Percentiles rank a stretch among this genome's conserved stretches.
Conservation (phyloP, 2,329 filamentous ascomycete genomes). For the Epichloe sibirici region DNA sequence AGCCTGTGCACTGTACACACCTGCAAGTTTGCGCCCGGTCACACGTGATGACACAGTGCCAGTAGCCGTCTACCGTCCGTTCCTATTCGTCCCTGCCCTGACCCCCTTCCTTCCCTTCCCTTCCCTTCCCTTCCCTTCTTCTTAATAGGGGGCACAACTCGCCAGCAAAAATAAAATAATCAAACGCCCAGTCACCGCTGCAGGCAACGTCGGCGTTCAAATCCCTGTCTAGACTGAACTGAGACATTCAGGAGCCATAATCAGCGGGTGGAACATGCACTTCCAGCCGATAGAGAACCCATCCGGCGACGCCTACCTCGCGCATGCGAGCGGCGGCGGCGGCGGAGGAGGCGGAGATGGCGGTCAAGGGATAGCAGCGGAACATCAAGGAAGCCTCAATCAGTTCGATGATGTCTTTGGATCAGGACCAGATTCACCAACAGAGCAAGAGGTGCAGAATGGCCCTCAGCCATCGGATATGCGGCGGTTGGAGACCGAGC, state of each 20-base stretch:
- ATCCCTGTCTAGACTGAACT: background rate
- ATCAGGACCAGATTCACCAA: slow-evolving; percentile 13
- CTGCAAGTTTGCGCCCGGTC: background rate
- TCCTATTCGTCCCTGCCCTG: background rate
- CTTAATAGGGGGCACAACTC: background rate
- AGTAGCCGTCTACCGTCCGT: background rate
- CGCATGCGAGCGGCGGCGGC: slow-evolving; percentile 3
- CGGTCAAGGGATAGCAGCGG: slow-evolving; percentile 5
- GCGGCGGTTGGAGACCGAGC: slow-evolving; percentile 59
- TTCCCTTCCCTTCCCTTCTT: background rate
- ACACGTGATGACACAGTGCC: background rate
- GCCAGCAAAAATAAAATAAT: background rate
- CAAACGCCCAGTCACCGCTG: background rate
- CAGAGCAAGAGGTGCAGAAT: slow-evolving; percentile 7
- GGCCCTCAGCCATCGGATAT: slow-evolving; percentile 49
- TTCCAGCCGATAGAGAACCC: slow-evolving; percentile 20
- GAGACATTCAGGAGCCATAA: background rate
- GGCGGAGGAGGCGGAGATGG: background rate
- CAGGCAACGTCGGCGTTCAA: slow-evolving; percentile 28
- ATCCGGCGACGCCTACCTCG: slow-evolving; percentile 16
- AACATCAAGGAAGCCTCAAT: slow-evolving; percentile 7
- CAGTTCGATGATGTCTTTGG: slow-evolving; percentile 27
- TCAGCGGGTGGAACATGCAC: slow-evolving; percentile 17
- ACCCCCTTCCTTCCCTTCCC: no score
- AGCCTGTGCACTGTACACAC: background rate